Percentiles rank a stretch among this genome's conserved stretches.
phyloP scores from a whole-genome alignment of 1,284 basidiomycete species.

The Malassezia furfur region DNA sequence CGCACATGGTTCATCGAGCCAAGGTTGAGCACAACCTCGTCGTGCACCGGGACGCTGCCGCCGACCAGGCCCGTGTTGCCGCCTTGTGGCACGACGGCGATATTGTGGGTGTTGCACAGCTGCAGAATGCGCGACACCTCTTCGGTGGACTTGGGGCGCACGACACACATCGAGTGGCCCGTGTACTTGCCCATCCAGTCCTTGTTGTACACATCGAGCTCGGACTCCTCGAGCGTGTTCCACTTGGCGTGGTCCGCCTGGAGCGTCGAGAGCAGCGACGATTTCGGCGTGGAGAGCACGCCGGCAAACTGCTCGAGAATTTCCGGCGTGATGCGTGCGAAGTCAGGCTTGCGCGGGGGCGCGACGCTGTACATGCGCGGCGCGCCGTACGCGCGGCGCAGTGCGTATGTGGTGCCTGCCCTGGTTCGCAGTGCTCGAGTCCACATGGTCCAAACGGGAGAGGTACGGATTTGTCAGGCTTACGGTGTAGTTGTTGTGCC shows the following conservation, averaged over 20 bases:
- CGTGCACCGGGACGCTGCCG: slow-evolving; percentile 80
- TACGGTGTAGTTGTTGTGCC: too few relatives aligned
- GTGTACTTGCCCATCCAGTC: slow-evolving; percentile 98
- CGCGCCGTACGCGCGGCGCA: neutral
- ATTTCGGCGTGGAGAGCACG: slow-evolving; percentile 50
- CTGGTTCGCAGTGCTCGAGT: neutral
- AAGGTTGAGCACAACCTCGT: slow-evolving; percentile 80
- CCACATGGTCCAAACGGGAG: neutral
- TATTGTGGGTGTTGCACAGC: slow-evolving; percentile 35
- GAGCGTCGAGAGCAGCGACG: slow-evolving; percentile 52
- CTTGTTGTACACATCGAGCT: slow-evolving; percentile 71
- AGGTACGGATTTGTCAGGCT: neutral
- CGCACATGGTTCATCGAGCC: slow-evolving; percentile 74
- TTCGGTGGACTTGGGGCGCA: slow-evolving; percentile 76
- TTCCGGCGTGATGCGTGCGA: slow-evolving; percentile 50
- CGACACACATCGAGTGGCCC: slow-evolving; percentile 70
- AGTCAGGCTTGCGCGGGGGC: slow-evolving; percentile 23
- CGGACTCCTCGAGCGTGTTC: slow-evolving; percentile 51
- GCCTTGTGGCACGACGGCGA: slow-evolving; percentile 81
- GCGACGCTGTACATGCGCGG: neutral
- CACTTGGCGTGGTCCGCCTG: slow-evolving; percentile 37
- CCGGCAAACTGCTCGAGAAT: slow-evolving; percentile 52
- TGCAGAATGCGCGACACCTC: slow-evolving; percentile 69
- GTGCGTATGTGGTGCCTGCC: too few relatives aligned
- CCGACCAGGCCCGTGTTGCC: slow-evolving; percentile 96